A percentile compares a stretch with the other conserved stretches of the same genome.
These are phyloP conservation scores for Byssoonygena ceratinophila DNA, from an alignment of 2,329 filamentous ascomycete species.

Conservation along the genomic window DNA sequence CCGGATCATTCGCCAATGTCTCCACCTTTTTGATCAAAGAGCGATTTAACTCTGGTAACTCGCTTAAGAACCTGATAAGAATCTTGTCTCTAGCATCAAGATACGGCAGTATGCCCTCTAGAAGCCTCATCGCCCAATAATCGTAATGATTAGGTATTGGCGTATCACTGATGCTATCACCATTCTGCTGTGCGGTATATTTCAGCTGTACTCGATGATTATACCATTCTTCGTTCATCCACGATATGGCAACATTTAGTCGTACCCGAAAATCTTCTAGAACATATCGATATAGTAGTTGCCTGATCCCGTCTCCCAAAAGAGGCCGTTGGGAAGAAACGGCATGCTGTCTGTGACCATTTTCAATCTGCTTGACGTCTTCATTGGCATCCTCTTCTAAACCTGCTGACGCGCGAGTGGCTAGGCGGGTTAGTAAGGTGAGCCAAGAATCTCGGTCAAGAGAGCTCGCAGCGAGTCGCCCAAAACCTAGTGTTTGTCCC, in stretches of 20 bases:
- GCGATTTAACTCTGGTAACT: slow-evolving; percentile 69
- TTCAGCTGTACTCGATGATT: slow-evolving; percentile 58
- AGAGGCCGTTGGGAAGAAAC: slow-evolving; percentile 23
- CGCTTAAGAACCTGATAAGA: slow-evolving; percentile 79
- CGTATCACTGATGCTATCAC: slow-evolving; percentile 41
- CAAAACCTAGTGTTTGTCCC: slow-evolving; percentile 55
- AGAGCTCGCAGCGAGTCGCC: slow-evolving; percentile 69
- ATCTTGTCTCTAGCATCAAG: slow-evolving; percentile 85
- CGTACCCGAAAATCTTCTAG: slow-evolving; percentile 84
- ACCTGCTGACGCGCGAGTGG: slow-evolving; percentile 64
- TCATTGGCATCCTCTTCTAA: slow-evolving; percentile 43
- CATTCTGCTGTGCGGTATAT: slow-evolving; percentile 34
- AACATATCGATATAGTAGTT: slow-evolving; percentile 72
- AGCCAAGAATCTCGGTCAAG: slow-evolving; percentile 86
- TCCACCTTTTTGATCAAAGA: slow-evolving; percentile 62
- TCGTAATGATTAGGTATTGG: slow-evolving; percentile 54
- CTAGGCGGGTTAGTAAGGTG: slow-evolving; percentile 72
- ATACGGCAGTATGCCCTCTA: slow-evolving; percentile 83
- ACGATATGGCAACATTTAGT: slow-evolving; percentile 81
- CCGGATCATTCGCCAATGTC: slow-evolving; percentile 52
- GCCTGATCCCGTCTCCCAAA: slow-evolving; percentile 58
- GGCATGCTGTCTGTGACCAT: slow-evolving; percentile 16
- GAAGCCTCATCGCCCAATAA: slow-evolving; percentile 64
- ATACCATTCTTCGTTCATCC: slow-evolving; percentile 98
- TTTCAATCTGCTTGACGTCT: slow-evolving; percentile 24